Base-by-base conservation (phyloP, 805 yeast genomes). In the Wickerhamomyces silvicola region DNA sequence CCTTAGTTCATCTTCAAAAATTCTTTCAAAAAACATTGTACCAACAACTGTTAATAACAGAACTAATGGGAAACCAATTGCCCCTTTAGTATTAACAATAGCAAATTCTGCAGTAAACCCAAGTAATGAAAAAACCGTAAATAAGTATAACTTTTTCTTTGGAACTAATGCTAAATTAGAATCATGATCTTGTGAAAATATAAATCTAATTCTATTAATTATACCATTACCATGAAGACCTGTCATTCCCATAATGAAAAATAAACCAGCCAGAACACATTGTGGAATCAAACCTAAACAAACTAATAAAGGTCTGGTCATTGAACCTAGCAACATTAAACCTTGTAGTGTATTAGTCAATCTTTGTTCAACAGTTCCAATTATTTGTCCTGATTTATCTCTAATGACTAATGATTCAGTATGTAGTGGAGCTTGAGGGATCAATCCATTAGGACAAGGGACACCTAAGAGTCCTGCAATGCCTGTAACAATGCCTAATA, bases 361-460 rank as follows among this genome's bases (percentile, higher is more conserved):
- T 27, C 98, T 59, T 54, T 90, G 98, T 51, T 90, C 98, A 4
- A 92, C 94, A 8, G 88, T 87, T 4, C 48, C 48, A 7, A 35
- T 38, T 10, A 48, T 41, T 7, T 39, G 35, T 13, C 49, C 37
- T 11, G 35, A 19, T 19, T 35, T 38, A 10, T 62, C 61, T 8
- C 55, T 52, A 5, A 82, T 76, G 25, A 85, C 70, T 19, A 90
- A 58, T 0, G 95, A 75, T 25, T 70, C 72, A 0, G 97, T 87
- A 47, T 90, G 98, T 22, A 92, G 53, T 3, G 97, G 97, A 1
- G 98, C 97, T 56, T 90, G 98, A 2, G 98, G 98, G 27, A 90
- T 90, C 20, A 90, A 64, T 0, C 98, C 98, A 57, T 92, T 92
- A 0, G 97, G 97, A 3, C 97, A 87, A 0, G 97, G 98, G 2